These are phyloP conservation scores for Suhomyces prunicola DNA, from an alignment of 805 yeast genomes.

Conservation along the genomic window DNA sequence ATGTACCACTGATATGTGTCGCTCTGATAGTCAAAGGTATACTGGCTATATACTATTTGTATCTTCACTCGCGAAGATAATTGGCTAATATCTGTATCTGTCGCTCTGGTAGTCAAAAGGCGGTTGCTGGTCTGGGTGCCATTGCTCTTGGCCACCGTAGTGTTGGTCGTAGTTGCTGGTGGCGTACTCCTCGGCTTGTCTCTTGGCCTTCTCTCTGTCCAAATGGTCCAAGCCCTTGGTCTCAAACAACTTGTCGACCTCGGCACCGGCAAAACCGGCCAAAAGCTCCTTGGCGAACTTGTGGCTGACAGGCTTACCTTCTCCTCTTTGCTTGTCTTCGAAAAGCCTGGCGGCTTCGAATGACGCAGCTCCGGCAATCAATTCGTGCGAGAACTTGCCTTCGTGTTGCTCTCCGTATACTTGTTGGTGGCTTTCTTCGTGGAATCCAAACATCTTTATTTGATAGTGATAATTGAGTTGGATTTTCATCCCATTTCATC, in stretches of 20 bases:
- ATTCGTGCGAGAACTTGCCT: conserved; percentile 29
- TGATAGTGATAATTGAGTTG: too few relatives aligned
- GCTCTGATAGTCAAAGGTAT: conserved; percentile 21
- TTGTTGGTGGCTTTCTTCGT: conserved; percentile 22
- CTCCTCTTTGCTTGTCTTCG: conserved; percentile 30
- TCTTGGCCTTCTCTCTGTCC: conserved; percentile 23
- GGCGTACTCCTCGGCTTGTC: conserved; percentile 22
- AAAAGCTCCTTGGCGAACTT: conserved; percentile 27
- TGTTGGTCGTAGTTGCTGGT: conserved; percentile 23
- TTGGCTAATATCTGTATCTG: conserved; percentile 17
- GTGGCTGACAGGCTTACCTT: conserved; percentile 31
- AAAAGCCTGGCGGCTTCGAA: conserved; percentile 30
- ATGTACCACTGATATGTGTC: conserved; percentile 14
- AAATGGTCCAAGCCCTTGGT: conserved; percentile 33
- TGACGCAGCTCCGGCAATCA: conserved; percentile 32
- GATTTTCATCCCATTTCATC: too few relatives aligned
- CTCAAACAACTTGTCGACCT: conserved; percentile 32
- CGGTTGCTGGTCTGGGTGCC: conserved; percentile 26
- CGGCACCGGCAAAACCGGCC: conserved; percentile 30
- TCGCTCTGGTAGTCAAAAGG: conserved; percentile 25
- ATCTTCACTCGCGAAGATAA: too few relatives aligned
- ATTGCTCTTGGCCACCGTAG: conserved; percentile 24
- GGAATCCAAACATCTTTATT: conserved; percentile 23
- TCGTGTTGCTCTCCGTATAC: conserved; percentile 30
- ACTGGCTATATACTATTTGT: neutral